phyloP scores from a whole-genome alignment of 805 yeast species.

The Yamadazyma scolyti region DNA sequence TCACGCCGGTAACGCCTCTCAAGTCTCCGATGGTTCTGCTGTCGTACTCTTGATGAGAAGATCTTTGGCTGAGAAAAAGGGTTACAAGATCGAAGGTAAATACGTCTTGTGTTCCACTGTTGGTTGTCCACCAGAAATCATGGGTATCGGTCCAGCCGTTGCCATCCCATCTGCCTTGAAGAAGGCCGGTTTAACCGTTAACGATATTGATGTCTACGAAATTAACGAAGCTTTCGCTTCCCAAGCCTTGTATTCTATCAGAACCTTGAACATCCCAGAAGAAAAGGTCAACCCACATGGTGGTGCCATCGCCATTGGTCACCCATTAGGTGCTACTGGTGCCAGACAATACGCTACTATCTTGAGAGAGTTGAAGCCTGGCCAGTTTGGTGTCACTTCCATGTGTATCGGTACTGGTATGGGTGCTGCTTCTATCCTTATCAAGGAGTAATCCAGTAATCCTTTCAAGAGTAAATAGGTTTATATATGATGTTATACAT shows the following conservation, averaged over 20 bases:
- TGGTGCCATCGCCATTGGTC: slow-evolving; percentile 96
- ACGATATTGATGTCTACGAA: slow-evolving; percentile 76
- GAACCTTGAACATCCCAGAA: slow-evolving; percentile 59
- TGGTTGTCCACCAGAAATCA: slow-evolving; percentile 95
- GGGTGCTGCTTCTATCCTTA: slow-evolving; percentile 92
- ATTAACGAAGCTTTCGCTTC: slow-evolving; percentile 97
- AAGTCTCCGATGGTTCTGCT: slow-evolving; percentile 94
- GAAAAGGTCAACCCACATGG: slow-evolving; percentile 78
- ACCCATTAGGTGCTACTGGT: slow-evolving; percentile 67
- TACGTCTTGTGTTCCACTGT: slow-evolving; percentile 74
- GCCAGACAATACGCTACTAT: slow-evolving; percentile 92
- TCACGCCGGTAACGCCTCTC: slow-evolving; percentile 96
- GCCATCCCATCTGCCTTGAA: slow-evolving; percentile 85
- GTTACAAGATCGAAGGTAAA: slow-evolving; percentile 73
- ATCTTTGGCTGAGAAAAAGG: slow-evolving; percentile 72
- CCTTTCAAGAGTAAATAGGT: no score
- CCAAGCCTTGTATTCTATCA: slow-evolving; percentile 78
- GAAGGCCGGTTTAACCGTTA: slow-evolving; percentile 53
- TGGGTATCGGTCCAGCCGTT: slow-evolving; percentile 97
- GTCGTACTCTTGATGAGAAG: slow-evolving; percentile 83
- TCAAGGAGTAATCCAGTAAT: slow-evolving; percentile 80
- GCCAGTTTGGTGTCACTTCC: slow-evolving; percentile 85
- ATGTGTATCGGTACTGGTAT: slow-evolving; percentile 99
- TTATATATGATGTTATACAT: no score
- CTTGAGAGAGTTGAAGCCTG: slow-evolving; percentile 71